Conservation (phyloP, 1,139 yeast genomes). For the Zygotorulaspora mrakii region DNA sequence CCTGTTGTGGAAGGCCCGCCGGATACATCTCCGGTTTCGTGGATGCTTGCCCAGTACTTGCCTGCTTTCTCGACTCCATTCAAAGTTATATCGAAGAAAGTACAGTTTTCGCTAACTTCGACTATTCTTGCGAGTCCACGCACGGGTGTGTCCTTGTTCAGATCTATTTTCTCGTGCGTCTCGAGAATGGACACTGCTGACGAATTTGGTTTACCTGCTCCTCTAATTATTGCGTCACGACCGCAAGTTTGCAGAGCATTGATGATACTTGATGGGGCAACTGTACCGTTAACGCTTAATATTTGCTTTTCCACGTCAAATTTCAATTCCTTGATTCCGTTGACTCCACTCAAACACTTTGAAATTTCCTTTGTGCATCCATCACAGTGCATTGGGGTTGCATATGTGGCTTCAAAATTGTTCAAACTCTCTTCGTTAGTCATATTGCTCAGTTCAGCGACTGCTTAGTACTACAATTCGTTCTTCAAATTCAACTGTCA, state of each 20-base stretch:
- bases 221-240: conserved; percentile 85
- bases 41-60: conserved; percentile 62
- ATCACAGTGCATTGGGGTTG: conserved; percentile 30
- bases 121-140: conserved; percentile 87
- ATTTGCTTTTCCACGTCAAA: conserved; percentile 26
- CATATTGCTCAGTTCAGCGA: not conserved
- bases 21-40: conserved; percentile 72
- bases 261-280: conserved; percentile 32
- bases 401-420: conserved; percentile 33
- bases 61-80: conserved; percentile 62
- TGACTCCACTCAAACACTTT: conserved; percentile 20
- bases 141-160: conserved; percentile 57
- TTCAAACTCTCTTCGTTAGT: conserved; percentile 11
- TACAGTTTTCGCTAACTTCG: conserved; percentile 48
- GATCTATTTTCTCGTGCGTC: conserved; percentile 45
- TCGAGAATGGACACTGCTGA: conserved; percentile 93
- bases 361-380: conserved; percentile 25
- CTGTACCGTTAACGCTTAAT: conserved; percentile 26
- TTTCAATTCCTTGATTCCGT: conserved; percentile 21
- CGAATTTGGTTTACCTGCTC: conserved; percentile 81
- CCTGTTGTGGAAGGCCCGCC: conserved; percentile 74
- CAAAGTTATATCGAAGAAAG: conserved; percentile 73
- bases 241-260: conserved; percentile 43
- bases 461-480: too few species aligned
- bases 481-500: too few species aligned